Evolutionary conservation across 2,329 filamentous ascomycete species (phyloP).

Genomic region (Botrytis medusae): DNA sequence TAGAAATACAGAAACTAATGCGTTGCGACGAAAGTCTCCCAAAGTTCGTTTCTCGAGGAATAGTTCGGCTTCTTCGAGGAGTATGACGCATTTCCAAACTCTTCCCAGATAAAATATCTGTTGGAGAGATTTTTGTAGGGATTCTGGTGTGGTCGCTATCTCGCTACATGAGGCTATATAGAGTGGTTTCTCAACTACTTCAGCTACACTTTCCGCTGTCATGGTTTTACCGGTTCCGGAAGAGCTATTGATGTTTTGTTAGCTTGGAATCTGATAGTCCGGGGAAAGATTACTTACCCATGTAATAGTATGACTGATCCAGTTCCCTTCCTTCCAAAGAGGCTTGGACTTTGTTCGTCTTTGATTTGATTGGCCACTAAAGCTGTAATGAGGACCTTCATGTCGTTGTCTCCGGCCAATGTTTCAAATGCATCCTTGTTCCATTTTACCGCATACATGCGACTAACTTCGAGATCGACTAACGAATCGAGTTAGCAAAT

Average conservation of each 20-base stretch:
- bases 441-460: conserved; percentile 21
- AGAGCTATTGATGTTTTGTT: background rate
- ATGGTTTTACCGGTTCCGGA: conserved; percentile 21
- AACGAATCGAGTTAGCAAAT: background rate
- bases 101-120: conserved; percentile 16
- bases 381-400: conserved; percentile 16
- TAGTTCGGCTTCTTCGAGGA: conserved; percentile 19
- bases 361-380: conserved; percentile 20
- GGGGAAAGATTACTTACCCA: background rate
- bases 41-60: conserved; percentile 18
- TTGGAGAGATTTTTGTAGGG: conserved; percentile 3
- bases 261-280: background rate
- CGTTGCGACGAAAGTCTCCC: conserved; percentile 17
- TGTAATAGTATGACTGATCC: conserved; percentile 19
- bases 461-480: conserved; percentile 21
- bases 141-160: conserved; percentile 11
- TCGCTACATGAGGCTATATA: conserved; percentile 17
- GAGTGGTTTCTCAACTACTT: conserved; percentile 13
- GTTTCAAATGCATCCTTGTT: conserved; percentile 20
- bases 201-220: conserved; percentile 19
- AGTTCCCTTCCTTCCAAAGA: conserved; percentile 3
- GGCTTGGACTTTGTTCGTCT: conserved; percentile 6
- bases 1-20: conserved; percentile 37
- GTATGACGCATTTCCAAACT: conserved; percentile 19
- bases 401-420: conserved; percentile 10